phyloP scores from a whole-genome alignment of 768 basidiomycete genomes.

The Suillus hirtellus region DNA sequence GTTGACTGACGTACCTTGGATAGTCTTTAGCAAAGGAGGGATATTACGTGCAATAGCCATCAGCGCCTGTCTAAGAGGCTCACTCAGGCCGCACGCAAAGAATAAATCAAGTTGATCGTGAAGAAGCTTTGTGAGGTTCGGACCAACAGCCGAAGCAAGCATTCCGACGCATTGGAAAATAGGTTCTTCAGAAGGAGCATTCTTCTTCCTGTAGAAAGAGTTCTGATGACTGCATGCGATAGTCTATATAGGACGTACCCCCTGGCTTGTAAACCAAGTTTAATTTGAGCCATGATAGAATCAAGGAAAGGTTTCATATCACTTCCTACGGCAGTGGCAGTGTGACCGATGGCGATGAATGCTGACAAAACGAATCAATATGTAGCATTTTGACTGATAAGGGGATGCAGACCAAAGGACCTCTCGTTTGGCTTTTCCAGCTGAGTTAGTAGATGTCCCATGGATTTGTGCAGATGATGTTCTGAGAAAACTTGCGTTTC shows the following conservation, averaged over 20 bases:
- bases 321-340: conserved; percentile 86
- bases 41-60: conserved; percentile 84
- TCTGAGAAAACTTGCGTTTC: conserved; percentile 91
- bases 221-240: conserved; percentile 10
- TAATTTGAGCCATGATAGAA: conserved; percentile 85
- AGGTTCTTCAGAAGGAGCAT: conserved; percentile 89
- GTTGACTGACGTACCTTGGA: conserved; percentile 64
- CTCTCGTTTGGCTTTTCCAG: conserved; percentile 89
- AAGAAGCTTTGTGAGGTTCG: conserved; percentile 90
- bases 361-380: conserved; percentile 46
- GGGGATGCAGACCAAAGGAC: conserved; percentile 66
- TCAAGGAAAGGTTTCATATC: conserved; percentile 97
- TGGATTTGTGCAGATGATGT: conserved; percentile 89
- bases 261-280: conserved; percentile 81
- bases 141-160: conserved; percentile 93
- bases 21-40: conserved; percentile 84
- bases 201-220: conserved; percentile 61
- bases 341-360: conserved; percentile 95
- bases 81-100: conserved; percentile 92
- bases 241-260: conserved; percentile 53
- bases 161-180: conserved; percentile 98
- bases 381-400: not conserved
- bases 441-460: conserved; percentile 87
- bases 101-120: conserved; percentile 97
- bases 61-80: conserved; percentile 82